A percentile compares a stretch with the other conserved stretches of the same genome.
Evolutionary conservation across 768 basidiomycete genomes (phyloP).

Genomic region (Leucosporidium scottii): DNA sequence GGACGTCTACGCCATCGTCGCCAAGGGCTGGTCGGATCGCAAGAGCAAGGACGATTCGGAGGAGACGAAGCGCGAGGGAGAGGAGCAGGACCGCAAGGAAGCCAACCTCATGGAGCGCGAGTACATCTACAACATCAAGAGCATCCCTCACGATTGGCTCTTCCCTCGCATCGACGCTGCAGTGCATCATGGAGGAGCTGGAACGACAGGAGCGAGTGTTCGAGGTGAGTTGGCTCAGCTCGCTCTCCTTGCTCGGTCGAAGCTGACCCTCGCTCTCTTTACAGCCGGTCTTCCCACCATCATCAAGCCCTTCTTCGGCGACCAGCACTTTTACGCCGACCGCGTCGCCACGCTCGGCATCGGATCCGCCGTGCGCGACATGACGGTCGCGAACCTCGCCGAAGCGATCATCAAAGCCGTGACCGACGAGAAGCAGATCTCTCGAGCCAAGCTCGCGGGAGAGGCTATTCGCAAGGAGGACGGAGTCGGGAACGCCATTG

Average conservation of each 20-base stretch:
- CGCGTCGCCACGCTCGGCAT: constrained; percentile 94
- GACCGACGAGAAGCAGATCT: constrained; percentile 78
- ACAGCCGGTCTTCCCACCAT: constrained; percentile 88
- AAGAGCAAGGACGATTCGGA: constrained; percentile 53
- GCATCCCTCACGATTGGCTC: constrained; percentile 68
- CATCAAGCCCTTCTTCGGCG: constrained; percentile 95
- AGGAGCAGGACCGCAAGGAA: constrained; percentile 51
- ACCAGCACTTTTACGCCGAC: constrained; percentile 97
- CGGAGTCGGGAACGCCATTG: constrained; percentile 86
- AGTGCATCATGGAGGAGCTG: constrained; percentile 96
- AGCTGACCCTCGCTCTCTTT: neutral
- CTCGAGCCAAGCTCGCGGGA: constrained; percentile 72
- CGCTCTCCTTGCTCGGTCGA: neutral
- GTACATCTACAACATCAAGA: constrained; percentile 74
- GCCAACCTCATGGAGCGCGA: constrained; percentile 64
- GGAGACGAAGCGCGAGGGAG: constrained; percentile 41
- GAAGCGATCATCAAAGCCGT: constrained; percentile 76
- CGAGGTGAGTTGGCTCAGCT: constrained; percentile 54
- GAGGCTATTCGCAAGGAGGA: constrained; percentile 88
- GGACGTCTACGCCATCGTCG: constrained; percentile 84
- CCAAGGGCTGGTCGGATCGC: constrained; percentile 97
- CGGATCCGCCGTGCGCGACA: constrained; percentile 76
- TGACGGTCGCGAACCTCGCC: constrained; percentile 68
- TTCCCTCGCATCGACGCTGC: constrained; percentile 91
- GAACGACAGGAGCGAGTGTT: constrained; percentile 89